Base-by-base conservation (phyloP, 495 filamentous ascomycete species). In the Coniosporium apollinis region DNA sequence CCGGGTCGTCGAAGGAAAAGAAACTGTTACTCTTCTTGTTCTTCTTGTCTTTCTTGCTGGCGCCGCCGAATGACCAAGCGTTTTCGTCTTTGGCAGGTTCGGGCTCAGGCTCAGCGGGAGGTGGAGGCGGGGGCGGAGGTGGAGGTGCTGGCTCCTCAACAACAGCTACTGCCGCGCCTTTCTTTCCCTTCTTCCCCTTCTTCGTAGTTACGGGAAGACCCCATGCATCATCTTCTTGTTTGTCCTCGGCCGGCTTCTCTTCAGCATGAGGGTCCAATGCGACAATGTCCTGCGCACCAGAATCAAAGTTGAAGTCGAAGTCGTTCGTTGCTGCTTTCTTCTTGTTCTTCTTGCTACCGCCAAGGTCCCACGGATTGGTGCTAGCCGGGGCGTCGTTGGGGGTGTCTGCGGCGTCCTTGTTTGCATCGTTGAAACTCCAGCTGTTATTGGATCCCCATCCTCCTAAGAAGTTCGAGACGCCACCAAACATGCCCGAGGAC, bases 161-260 rank as follows among this genome's bases (percentile, higher is more conserved):
- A 15, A 33, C 36, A 26, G 24, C 24, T 7, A 26, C 7, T 32
- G 30, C 30, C 8, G 30, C 30, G 15, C 46, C 49, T 37, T 52
- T 52, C 42, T 49, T 55, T 3, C 49, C 49, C 39, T 52, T 52
- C 39, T 49, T 50, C 6, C 39, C 38, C 38, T 51, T 51, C 45
- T 45, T 49, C 5, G 33, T 25, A 25, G 30, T 20, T 1, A 21
- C 10, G 7, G 22, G 31, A 18, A 41, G 33, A 4, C 34, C 45
- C 45, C 45, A 48, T 13, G 43, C n/a, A 31, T 46, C 45, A 2
- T 40, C 42, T 16, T 29, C 45, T n/a, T n/a, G n/a, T n/a, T n/a
- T n/a, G n/a, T n/a, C n/a, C 9, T 22, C 33, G 7, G 38, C 34
- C 13, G 9, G 6, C 34, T 35, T 19, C 8, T 41, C 38, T 9